phyloP scores from a whole-genome alignment of 139 green algal species.

The Microglena sp. region DNA sequence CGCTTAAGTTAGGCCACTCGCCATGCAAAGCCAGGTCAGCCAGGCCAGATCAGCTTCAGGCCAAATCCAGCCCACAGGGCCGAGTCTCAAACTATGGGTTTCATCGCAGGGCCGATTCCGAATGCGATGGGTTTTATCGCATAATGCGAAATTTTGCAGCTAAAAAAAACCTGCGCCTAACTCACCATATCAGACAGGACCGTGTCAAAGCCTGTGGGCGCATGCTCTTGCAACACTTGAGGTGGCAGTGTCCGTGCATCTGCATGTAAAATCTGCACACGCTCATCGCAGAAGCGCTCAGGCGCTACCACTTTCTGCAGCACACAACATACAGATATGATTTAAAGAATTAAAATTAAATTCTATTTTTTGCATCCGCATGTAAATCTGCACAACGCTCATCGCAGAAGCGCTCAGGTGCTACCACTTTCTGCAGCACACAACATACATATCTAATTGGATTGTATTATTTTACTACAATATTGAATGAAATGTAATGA shows the following conservation, averaged over 20 bases:
- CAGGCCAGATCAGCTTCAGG: background rate
- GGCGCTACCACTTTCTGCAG: slow-evolving; percentile 41
- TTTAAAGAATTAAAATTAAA: background rate
- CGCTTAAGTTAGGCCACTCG: background rate
- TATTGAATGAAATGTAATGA: too few species aligned
- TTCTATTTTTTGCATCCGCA: background rate
- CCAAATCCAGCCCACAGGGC: background rate
- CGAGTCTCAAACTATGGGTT: background rate
- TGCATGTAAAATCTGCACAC: slow-evolving; percentile 54
- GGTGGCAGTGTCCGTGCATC: slow-evolving; percentile 48
- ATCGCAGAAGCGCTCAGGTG: slow-evolving; percentile 53
- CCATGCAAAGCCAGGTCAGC: background rate
- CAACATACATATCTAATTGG: too few species aligned
- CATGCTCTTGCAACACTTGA: slow-evolving; percentile 34
- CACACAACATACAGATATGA: too few species aligned
- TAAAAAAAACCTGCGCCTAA: slow-evolving; percentile 11
- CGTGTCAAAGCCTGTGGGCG: slow-evolving; percentile 45
- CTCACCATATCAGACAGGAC: slow-evolving; percentile 78
- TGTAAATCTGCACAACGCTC: slow-evolving; percentile 27
- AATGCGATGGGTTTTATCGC: background rate
- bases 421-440: slow-evolving; percentile 36
- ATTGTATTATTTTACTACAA: too few species aligned
- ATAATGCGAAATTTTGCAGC: background rate
- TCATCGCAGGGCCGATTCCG: background rate
- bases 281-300: slow-evolving; percentile 48